Evolutionary conservation across 306 rosid genomes (phyloP), one percentile per base, ranked within the genome.

Genomic region (Casuarina equisetifolia): DNA sequence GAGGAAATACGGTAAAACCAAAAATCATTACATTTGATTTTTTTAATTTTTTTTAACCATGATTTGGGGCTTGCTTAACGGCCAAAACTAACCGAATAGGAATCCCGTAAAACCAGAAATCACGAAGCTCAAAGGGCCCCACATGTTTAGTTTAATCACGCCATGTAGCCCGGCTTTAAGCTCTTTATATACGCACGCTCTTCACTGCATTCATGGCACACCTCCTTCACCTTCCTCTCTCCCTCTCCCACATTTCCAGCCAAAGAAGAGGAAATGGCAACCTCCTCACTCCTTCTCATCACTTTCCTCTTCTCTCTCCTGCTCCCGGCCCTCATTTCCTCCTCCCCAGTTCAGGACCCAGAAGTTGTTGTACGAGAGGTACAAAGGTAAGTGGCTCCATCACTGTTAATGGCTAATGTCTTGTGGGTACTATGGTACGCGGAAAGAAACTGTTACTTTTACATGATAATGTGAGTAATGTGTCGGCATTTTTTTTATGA

Each of bases 81-180:
- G 95, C 91, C 87, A 84, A 88, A 92, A 88, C 97, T 81, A 66
- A 88, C 93, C 32, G 79, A 84, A 8, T 20, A 20, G 59, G 82
- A 81, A 76, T 80, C 91, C 95, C 92, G 90, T 87, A 75, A 95
- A 90, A 73, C 83, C 87, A 78, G 92, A 87, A 94, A 91, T 91
- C 92, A 83, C 87, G 83, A 66, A 59, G 79, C 84, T 62, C 1
- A 0, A 32, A 25, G 62, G 93, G 96, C 17, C 99, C 97, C 80
- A 87, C 88, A 36, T 82, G 89, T 84, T 84, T 70, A 86, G 88
- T 90, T 92, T 82, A 89, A 88, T 95, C 90, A 84, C 87, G 84
- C 90, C 86, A 82, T 52, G 80, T 80, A 84, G 54, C 88, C 89
- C 76, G 75, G 43, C 84, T 74, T 82, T 71, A 72, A 38, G 78